phyloP scores from a whole-genome alignment of 139 green algal genomes.

The Micromonas commoda region DNA sequence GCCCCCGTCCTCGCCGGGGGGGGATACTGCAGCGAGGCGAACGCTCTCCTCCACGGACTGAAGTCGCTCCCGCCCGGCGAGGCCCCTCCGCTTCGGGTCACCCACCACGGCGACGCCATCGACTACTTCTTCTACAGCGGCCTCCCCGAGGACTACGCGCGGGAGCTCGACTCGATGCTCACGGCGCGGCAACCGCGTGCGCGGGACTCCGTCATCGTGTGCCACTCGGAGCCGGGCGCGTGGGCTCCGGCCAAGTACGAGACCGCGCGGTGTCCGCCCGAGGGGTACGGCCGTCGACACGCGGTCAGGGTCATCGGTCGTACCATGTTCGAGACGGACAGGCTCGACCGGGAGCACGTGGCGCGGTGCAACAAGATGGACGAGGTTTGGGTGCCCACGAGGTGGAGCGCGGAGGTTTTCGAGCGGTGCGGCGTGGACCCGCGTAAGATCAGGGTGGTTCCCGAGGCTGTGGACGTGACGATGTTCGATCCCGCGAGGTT shows the following conservation, averaged over 20 bases:
- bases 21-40: neutral
- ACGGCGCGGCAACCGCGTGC: neutral
- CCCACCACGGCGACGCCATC: neutral
- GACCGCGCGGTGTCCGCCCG: conserved; percentile 36
- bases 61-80: neutral
- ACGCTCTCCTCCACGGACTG: neutral
- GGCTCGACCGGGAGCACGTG: conserved; percentile 33
- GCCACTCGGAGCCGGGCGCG: conserved; percentile 42
- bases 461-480: neutral
- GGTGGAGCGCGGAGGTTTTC: neutral
- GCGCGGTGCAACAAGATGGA: conserved; percentile 21
- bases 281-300: neutral
- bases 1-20: neutral
- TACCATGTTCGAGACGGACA: conserved; percentile 51
- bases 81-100: neutral
- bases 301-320: conserved; percentile 32
- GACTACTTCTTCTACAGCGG: neutral
- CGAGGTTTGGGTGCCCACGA: conserved; percentile 23
- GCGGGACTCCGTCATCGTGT: conserved; percentile 28
- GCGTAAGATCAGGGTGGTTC: neutral
- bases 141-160: neutral
- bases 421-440: neutral
- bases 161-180: neutral
- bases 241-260: conserved; percentile 37
- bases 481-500: neutral